These are phyloP conservation scores for Septoria linicola DNA, from an alignment of 2,329 filamentous ascomycete species.

Conservation along the genomic window DNA sequence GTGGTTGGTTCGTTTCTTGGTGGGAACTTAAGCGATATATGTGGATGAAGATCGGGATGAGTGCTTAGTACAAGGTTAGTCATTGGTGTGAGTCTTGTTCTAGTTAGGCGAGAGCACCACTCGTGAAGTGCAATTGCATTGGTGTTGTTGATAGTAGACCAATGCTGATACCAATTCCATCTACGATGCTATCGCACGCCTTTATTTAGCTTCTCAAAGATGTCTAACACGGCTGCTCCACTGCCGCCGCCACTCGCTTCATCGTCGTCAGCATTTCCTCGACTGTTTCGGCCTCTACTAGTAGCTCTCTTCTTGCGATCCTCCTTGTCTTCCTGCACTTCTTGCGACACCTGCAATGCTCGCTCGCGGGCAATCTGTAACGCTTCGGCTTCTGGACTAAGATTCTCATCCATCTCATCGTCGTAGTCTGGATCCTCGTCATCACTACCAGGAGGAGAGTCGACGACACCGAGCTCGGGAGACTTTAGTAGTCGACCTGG, in stretches of 20 bases:
- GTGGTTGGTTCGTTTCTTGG: no score
- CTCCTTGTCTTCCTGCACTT: slow-evolving; percentile 35
- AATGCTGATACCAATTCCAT: no score
- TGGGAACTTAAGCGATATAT: no score
- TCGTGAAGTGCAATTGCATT: no score
- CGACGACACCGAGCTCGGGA: slow-evolving; percentile 34
- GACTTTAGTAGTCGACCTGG: slow-evolving; percentile 43
- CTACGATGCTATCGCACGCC: slow-evolving; percentile 29
- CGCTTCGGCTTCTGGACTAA: slow-evolving; percentile 39
- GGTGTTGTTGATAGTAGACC: no score
- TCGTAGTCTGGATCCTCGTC: slow-evolving; percentile 32
- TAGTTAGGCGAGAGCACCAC: no score
- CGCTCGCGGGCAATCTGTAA: slow-evolving; percentile 36
- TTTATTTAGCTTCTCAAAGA: slow-evolving; percentile 37
- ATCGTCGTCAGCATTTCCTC: slow-evolving; percentile 29
- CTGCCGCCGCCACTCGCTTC: slow-evolving; percentile 27
- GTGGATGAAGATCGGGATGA: no score
- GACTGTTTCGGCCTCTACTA: slow-evolving; percentile 26
- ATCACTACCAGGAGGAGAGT: slow-evolving; percentile 29
- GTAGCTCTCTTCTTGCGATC: slow-evolving; percentile 30
- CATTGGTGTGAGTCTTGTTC: no score
- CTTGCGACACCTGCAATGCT: slow-evolving; percentile 35
- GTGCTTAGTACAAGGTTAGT: no score
- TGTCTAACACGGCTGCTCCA: slow-evolving; percentile 35
- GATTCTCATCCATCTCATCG: slow-evolving; percentile 20